Conservation (phyloP, 495 filamentous ascomycete species). For the Tetracladium setigerum region DNA sequence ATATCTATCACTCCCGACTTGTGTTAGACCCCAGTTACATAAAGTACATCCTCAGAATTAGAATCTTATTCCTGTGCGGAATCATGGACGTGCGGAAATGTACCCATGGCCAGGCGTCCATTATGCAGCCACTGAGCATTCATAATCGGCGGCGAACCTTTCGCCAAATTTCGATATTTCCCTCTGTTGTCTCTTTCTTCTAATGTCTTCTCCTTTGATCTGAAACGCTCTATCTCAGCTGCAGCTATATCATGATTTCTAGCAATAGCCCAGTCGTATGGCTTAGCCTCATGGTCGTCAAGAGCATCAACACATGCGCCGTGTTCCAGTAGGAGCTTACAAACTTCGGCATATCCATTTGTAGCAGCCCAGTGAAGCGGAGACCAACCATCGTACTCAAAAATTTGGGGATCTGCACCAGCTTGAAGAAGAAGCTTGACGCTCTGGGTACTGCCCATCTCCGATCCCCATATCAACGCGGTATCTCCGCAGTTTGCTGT, state of each 20-base stretch:
- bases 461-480: slow-evolving; percentile 4
- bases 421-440: slow-evolving; percentile 1
- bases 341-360: slow-evolving; percentile 5
- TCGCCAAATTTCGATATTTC: no score
- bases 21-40: slow-evolving; percentile 10
- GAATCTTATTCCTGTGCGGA: no score
- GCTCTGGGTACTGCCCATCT: slow-evolving; percentile 2
- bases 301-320: background rate
- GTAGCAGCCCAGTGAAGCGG: slow-evolving; percentile 5
- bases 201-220: no score
- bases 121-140: no score
- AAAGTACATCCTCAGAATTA: no score
- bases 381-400: slow-evolving; percentile 7
- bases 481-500: background rate
- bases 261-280: slow-evolving; percentile 1
- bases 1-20: slow-evolving; percentile 16
- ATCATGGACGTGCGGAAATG: no score
- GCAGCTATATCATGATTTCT: slow-evolving; percentile 1
- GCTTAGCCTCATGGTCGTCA: background rate
- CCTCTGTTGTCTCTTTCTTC: no score
- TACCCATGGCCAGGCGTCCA: no score
- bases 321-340: slow-evolving; percentile 1
- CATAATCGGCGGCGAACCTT: no score
- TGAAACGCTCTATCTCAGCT: no score
- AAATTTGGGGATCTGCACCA: slow-evolving; percentile 1